These are phyloP conservation scores for Suillus luteus DNA, from an alignment of 768 basidiomycete genomes.

Conservation along the genomic window DNA sequence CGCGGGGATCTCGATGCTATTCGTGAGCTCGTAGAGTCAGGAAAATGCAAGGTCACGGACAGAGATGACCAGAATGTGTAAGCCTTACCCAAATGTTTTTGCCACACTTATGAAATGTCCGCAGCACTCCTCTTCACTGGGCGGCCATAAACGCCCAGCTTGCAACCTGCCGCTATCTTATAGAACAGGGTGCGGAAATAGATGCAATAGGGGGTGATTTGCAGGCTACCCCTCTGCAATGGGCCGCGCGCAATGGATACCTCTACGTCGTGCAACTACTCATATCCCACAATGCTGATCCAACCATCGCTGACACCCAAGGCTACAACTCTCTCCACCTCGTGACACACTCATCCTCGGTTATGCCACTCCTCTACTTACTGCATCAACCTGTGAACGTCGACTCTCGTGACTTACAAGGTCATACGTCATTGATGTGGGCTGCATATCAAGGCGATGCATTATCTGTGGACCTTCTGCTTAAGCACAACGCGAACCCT, in stretches of 20 bases:
- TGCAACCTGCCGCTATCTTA: conserved; percentile 80
- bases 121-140: conserved; percentile 89
- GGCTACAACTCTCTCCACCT: conserved; percentile 97
- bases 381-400: conserved; percentile 92
- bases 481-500: conserved; percentile 84
- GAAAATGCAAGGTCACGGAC: conserved; percentile 70
- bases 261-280: conserved; percentile 94
- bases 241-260: conserved; percentile 97
- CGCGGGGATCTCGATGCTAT: conserved; percentile 76
- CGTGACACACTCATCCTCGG: conserved; percentile 90
- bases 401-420: conserved; percentile 87
- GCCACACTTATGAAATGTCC: conserved; percentile 10
- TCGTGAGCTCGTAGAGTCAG: conserved; percentile 68
- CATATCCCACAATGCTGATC: conserved; percentile 88
- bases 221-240: conserved; percentile 92
- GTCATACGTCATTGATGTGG: conserved; percentile 98
- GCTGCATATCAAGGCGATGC: conserved; percentile 99
- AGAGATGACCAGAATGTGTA: conserved; percentile 85
- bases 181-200: conserved; percentile 93
- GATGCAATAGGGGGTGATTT: conserved; percentile 95
- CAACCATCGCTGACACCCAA: conserved; percentile 87
- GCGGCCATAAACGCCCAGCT: conserved; percentile 96
- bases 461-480: conserved; percentile 86
- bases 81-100: conserved; percentile 9
- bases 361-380: conserved; percentile 92